Base-by-base conservation (phyloP, 2,329 filamentous ascomycete genomes). In the Cladosporium austrohemisphaericum region DNA sequence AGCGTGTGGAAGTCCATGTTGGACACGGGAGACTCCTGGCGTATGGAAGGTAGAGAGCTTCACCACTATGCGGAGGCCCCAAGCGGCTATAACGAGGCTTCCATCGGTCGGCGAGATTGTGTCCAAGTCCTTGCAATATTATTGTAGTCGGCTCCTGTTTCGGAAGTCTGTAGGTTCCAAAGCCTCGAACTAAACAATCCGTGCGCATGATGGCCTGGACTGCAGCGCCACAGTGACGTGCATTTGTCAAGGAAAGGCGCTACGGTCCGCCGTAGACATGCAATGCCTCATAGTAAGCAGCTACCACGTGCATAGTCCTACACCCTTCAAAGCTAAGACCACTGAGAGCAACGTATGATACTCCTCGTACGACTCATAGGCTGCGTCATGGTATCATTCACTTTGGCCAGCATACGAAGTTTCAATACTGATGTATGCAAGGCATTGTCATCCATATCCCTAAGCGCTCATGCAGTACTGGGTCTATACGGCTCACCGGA, bases 191-290 rank as follows among this genome's bases (percentile, higher is more conserved):
- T 8, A 32, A 43, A 43, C 40, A 31, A 43, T 33, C 40, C 40
- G 40, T 43, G 40, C 40, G 28, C 40, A 43, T 29, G 40, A 22
- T 43, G 40, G 40, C 40, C 40, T 31, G 40, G 40, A 23, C 40
- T 43, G 22, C 29, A 43, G 13, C 26, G 26, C 19, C 40, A 26
- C 26, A 9, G 40, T 31, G 40, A 43, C 37, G 37, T 40, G 25
- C 4, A 2, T 9, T 13, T 23, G 40, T 26, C 40, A n/a, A 14
- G n/a, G 5, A 7, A 9, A 4, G 8, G 3, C 6, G 26, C 18
- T 43, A 23, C 32, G 11, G 40, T 23, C 40, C 28, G 13, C 40
- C 28, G 19, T 43, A 33, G 3, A n/a, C n/a, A n/a, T n/a, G n/a
- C n/a, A n/a, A n/a, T n/a, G n/a, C n/a, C n/a, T n/a, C n/a, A n/a